A percentile compares a stretch with the other conserved stretches of the same genome.
phyloP scores from a whole-genome alignment of 2,329 filamentous ascomycete species.

The Talaromyces atroroseus region DNA sequence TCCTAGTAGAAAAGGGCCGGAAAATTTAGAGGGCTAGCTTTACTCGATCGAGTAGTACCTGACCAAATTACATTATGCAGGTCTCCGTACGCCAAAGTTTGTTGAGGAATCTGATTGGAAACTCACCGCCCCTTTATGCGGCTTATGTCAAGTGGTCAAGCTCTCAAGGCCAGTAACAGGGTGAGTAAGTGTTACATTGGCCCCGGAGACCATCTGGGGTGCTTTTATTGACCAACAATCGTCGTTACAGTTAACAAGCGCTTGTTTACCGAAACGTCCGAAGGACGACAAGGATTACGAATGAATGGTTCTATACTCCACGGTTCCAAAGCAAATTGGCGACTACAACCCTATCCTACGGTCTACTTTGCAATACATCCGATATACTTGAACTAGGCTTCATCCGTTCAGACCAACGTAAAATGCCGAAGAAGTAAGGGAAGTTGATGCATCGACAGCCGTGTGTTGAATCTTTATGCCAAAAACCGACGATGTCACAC shows the following conservation, averaged over 20 bases:
- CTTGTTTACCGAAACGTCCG: not conserved
- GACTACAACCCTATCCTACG: not conserved
- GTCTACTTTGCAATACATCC: not conserved
- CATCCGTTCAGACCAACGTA: not conserved
- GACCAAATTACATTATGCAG: conserved; percentile 7
- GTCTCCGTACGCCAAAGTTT: conserved; percentile 11
- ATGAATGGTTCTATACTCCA: not conserved
- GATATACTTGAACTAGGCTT: not conserved
- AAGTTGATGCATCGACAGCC: not conserved
- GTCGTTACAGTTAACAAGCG: not conserved
- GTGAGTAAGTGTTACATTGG: not conserved
- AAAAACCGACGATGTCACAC: not conserved
- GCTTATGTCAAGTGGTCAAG: not conserved
- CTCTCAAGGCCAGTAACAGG: not conserved
- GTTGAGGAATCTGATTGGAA: conserved; percentile 1
- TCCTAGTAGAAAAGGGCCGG: conserved; percentile 1
- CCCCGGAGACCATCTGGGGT: not conserved
- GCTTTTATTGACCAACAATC: not conserved
- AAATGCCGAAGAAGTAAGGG: not conserved
- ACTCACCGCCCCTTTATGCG: conserved; percentile 11
- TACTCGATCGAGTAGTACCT: conserved; percentile 7
- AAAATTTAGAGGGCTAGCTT: conserved; percentile 2
- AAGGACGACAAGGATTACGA: not conserved
- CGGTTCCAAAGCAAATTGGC: not conserved
- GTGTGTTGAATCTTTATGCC: not conserved